Percentiles rank a stretch among this genome's conserved stretches.
These are phyloP conservation scores for Dittrichia graveolens DNA, from an alignment of 129 eudicot genomes.

Conservation along the genomic window DNA sequence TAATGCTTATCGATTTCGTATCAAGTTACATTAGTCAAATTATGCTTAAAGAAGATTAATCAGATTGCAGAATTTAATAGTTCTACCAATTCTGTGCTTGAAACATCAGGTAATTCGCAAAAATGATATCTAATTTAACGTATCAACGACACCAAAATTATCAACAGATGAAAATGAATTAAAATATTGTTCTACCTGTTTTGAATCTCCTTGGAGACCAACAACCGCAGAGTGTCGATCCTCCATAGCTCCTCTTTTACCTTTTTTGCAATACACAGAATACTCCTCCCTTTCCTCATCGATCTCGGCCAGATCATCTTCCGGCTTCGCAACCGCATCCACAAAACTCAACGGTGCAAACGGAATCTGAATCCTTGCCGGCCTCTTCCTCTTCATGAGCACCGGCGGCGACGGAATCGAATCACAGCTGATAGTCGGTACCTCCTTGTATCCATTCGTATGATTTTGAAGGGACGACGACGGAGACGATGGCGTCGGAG, in stretches of 20 bases:
- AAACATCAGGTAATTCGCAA: no score
- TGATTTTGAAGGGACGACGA: slow-evolving; percentile 36
- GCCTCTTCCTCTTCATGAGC: slow-evolving; percentile 71
- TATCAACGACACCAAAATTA: no score
- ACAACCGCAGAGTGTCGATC: slow-evolving; percentile 67
- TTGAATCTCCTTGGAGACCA: slow-evolving; percentile 55
- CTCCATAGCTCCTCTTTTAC: slow-evolving; percentile 66
- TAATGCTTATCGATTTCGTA: neutral
- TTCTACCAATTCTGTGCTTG: neutral
- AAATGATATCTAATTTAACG: neutral
- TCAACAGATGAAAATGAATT: slow-evolving; percentile 3
- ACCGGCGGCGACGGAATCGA: slow-evolving; percentile 33
- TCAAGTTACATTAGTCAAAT: neutral
- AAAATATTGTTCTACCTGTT: slow-evolving; percentile 54
- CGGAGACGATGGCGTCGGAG: slow-evolving; percentile 31
- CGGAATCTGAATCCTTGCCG: slow-evolving; percentile 67
- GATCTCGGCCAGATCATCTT: slow-evolving; percentile 55
- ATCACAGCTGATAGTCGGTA: slow-evolving; percentile 24
- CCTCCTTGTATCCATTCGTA: slow-evolving; percentile 20
- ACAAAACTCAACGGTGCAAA: slow-evolving; percentile 35
- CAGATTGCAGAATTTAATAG: neutral
- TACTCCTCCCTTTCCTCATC: slow-evolving; percentile 67
- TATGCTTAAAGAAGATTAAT: no score
- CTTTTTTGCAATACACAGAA: slow-evolving; percentile 71
- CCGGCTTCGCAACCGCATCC: slow-evolving; percentile 24